Percentiles rank a stretch among this genome's conserved stretches.
Conservation (phyloP, 2,329 filamentous ascomycete species). For the Epichloe elymi region DNA sequence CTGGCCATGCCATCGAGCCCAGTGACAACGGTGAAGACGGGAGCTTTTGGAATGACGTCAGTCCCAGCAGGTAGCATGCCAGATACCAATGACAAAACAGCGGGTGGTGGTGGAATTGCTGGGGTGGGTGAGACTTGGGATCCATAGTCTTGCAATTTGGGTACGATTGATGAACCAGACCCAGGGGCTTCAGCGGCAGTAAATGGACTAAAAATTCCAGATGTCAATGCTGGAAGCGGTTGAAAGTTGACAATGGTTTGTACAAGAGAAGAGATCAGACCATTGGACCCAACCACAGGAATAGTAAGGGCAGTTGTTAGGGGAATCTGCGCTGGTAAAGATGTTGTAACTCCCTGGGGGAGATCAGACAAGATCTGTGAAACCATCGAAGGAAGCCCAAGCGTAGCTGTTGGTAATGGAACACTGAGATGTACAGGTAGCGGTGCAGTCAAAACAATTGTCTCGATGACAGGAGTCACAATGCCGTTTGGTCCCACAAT, state of each 20-base stretch:
- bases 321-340: slow-evolving; percentile 6
- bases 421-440: not conserved
- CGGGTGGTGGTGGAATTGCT: slow-evolving; percentile 5
- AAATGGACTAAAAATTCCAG: slow-evolving; percentile 7
- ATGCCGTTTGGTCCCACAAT: slow-evolving; percentile 20
- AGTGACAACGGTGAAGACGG: slow-evolving; percentile 14
- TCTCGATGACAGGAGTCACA: slow-evolving; percentile 17
- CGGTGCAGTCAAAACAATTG: slow-evolving; percentile 12
- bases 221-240: slow-evolving; percentile 6
- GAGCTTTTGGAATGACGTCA: slow-evolving; percentile 12
- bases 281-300: slow-evolving; percentile 18
- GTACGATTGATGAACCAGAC: slow-evolving; percentile 7
- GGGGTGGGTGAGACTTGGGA: slow-evolving; percentile 1
- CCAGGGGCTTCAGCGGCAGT: slow-evolving; percentile 6
- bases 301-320: slow-evolving; percentile 18
- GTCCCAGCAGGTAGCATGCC: slow-evolving; percentile 10
- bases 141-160: slow-evolving; percentile 16
- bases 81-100: slow-evolving; percentile 11
- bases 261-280: slow-evolving; percentile 17
- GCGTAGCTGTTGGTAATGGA: slow-evolving; percentile 7
- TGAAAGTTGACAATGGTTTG: slow-evolving; percentile 19
- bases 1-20: slow-evolving; percentile 11
- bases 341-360: slow-evolving; percentile 9
- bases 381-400: slow-evolving; percentile 10
- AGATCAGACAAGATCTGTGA: slow-evolving; percentile 9